Percentiles rank a stretch among this genome's conserved stretches.
Evolutionary conservation across 2,329 filamentous ascomycete genomes (phyloP).

Genomic region (Sporothrix variecibatus): DNA sequence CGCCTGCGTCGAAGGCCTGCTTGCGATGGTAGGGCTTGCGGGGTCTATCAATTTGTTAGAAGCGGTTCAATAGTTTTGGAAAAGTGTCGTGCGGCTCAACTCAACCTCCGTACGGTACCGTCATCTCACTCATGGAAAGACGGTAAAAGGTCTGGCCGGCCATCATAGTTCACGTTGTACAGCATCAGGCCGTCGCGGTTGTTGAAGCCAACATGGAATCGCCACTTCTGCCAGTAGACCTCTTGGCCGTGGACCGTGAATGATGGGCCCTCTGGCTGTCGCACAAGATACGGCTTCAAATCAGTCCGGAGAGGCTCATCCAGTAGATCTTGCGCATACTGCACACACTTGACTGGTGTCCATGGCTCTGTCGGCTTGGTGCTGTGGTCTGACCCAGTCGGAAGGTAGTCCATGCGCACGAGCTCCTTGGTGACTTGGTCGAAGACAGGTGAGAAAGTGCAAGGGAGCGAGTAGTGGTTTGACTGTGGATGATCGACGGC

Average conservation of each 20-base stretch:
- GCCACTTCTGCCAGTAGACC: conserved; percentile 68
- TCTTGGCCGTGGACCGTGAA: conserved; percentile 54
- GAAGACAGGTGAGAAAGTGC: conserved; percentile 55
- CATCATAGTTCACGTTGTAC: conserved; percentile 66
- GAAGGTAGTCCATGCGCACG: conserved; percentile 46
- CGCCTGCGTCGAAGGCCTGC: conserved; percentile 72
- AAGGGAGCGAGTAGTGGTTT: conserved; percentile 60
- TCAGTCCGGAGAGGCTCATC: background rate
- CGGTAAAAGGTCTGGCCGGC: conserved; percentile 57
- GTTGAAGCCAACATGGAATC: conserved; percentile 69
- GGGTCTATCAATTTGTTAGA: conserved; percentile 44
- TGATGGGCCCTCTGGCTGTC: conserved; percentile 31
- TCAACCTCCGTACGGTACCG: conserved; percentile 58
- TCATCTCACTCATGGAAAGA: conserved; percentile 69
- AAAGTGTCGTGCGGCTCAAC: background rate
- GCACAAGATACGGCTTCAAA: conserved; percentile 21
- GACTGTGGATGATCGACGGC: conserved; percentile 41
- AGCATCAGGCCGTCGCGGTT: conserved; percentile 69
- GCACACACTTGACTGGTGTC: conserved; percentile 35
- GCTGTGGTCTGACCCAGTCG: conserved; percentile 39
- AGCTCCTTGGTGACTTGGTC: conserved; percentile 51
- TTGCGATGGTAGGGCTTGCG: conserved; percentile 67
- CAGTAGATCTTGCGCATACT: conserved; percentile 42
- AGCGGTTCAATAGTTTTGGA: background rate
- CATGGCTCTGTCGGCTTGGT: conserved; percentile 35